phyloP scores from a whole-genome alignment of 148 eudicot species.

The Chenopodium suecicum region DNA sequence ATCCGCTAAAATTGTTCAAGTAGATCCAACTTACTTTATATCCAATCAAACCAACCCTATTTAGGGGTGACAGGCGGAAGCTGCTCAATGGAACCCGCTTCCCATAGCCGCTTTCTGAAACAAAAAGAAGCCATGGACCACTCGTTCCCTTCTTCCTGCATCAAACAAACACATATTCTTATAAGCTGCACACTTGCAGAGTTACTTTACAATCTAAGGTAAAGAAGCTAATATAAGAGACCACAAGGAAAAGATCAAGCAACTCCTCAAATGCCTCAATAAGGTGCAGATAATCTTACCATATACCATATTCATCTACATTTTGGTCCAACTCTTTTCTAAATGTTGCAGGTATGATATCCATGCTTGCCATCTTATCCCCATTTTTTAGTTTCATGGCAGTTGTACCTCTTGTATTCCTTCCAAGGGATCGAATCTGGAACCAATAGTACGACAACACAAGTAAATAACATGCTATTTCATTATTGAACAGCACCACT shows the following conservation, averaged over 20 bases:
- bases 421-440: constrained; percentile 82
- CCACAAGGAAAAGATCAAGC: not conserved
- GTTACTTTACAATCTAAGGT: not conserved
- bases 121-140: constrained; percentile 92
- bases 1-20: not conserved
- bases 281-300: constrained; percentile 44
- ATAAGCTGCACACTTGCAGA: no score
- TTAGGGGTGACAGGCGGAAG: constrained; percentile 61
- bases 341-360: constrained; percentile 73
- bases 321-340: constrained; percentile 44
- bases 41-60: constrained; percentile 84
- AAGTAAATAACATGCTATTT: constrained; percentile 5
- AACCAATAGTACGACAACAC: constrained; percentile 15
- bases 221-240: not conserved
- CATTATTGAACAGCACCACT: constrained; percentile 8
- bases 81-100: constrained; percentile 93
- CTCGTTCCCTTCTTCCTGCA: constrained; percentile 45
- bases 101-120: constrained; percentile 87
- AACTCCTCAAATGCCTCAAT: not conserved
- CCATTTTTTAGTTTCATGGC: constrained; percentile 86
- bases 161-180: not conserved
- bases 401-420: constrained; percentile 79
- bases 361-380: constrained; percentile 89
- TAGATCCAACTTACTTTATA: constrained; percentile 60
- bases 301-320: constrained; percentile 40